Conservation (phyloP, 2,329 filamentous ascomycete species). For the Exophiala aquamarina region DNA sequence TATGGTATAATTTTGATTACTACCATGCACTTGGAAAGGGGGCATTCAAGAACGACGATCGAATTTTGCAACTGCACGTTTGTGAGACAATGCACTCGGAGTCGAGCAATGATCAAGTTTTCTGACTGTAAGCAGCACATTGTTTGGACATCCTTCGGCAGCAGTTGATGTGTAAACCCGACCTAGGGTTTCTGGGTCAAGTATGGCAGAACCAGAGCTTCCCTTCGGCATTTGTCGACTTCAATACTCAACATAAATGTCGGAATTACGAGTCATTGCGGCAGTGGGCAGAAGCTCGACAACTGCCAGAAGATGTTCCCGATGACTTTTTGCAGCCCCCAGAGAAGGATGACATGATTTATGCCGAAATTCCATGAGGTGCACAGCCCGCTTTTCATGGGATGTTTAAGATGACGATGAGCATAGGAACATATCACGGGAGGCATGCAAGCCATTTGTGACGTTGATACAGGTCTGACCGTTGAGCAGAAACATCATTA, state of each 20-base stretch:
- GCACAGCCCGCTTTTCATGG: no score
- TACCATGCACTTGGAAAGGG: conserved; percentile 53
- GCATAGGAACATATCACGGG: no score
- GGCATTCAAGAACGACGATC: conserved; percentile 57
- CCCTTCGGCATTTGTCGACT: conserved; percentile 58
- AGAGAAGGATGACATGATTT: conserved; percentile 1
- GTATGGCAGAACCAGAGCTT: conserved; percentile 55
- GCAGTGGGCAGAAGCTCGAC: conserved; percentile 55
- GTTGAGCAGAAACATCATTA: no score
- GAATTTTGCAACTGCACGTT: conserved; percentile 56
- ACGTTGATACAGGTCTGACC: no score
- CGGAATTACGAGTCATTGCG: conserved; percentile 57
- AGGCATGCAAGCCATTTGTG: no score
- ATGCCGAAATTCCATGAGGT: conserved; percentile 1
- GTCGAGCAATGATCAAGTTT: background rate
- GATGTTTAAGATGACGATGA: no score
- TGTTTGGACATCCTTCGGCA: conserved; percentile 63
- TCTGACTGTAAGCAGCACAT: conserved; percentile 43
- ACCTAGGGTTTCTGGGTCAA: conserved; percentile 61
- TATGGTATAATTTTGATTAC: conserved; percentile 61
- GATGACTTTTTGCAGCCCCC: conserved; percentile 45
- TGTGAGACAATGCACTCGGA: conserved; percentile 44
- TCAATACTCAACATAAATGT: conserved; percentile 61
- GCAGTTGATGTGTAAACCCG: conserved; percentile 63
- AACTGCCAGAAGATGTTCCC: conserved; percentile 48